Base-by-base conservation (phyloP, 1,284 basidiomycete species). In the Salmacisia buchloeana region DNA sequence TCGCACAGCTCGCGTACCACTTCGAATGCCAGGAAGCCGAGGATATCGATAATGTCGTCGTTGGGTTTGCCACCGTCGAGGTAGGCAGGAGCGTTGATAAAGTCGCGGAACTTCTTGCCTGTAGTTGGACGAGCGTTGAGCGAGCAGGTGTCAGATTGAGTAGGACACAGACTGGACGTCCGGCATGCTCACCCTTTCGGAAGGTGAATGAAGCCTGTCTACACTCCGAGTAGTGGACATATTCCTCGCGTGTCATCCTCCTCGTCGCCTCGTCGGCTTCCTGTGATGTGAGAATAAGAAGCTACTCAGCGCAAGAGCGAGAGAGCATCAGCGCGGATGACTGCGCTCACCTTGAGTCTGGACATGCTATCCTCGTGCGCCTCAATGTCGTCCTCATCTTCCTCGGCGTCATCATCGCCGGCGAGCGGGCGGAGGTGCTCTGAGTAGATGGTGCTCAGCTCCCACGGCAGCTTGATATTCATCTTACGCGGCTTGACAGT, bases 181-280 rank as follows among this genome's bases (percentile, higher is more conserved):
- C n/a, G n/a, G n/a, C 1, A 34, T 38, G 77, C 82, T 49, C 38
- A 90, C 92, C 88, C 86, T 96, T 96, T 58, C 92, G 87, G 80
- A 94, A 97, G 0, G 94, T 96, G 81, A 97, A 98, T 10, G 91
- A 92, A 0, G 94, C 94, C 81, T 97, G 93, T 60, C 94, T 86
- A 82, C 94, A 97, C 76, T 97, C 93, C 1, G 93, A 93, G 79
- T 97, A 98, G 77, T 96, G 92, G 67, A 94, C 90, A 78, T 97
- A 97, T 75, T 97, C 92, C 77, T 97, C 93, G 68, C 91, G 85
- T 0, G 92, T 96, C 94, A 97, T 97, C 80, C 91, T 86, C 59
- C 91, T 85, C 0, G 94, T 97, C 4, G 92, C 90, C 72, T 96
- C 91, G 79, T 97, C 94, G 3, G 92, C 92, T 86, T 92, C 77